Percentiles rank a stretch among this genome's conserved stretches.
These are phyloP conservation scores for Scalesia atractyloides DNA, from an alignment of 129 eudicot genomes.

Conservation along the genomic window DNA sequence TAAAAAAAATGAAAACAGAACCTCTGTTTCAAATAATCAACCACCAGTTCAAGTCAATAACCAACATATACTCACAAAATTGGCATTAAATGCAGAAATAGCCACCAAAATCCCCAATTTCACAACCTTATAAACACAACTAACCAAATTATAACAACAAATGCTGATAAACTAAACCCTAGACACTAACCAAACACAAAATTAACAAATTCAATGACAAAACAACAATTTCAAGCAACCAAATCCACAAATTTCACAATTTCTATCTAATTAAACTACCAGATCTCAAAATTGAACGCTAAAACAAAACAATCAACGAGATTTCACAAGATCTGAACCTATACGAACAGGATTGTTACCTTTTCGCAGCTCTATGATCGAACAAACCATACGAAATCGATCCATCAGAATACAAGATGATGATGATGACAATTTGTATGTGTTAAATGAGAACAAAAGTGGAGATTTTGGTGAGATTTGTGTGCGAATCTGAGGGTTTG, in stretches of 20 bases:
- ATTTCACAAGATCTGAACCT: slow-evolving; percentile 33
- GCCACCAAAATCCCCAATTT: slow-evolving; percentile 12
- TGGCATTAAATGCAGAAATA: slow-evolving; percentile 16
- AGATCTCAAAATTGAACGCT: slow-evolving; percentile 31
- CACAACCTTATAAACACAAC: not conserved
- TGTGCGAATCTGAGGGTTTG: too few relatives aligned
- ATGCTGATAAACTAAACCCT: slow-evolving; percentile 2
- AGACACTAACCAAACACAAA: not conserved
- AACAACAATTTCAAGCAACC: not conserved
- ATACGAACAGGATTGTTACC: slow-evolving; percentile 43
- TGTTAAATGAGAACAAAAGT: not conserved
- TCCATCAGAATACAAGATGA: slow-evolving; percentile 36
- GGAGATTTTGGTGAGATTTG: not conserved
- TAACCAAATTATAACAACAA: not conserved
- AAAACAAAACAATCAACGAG: not conserved
- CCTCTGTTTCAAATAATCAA: not conserved
- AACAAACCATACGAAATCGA: slow-evolving; percentile 52
- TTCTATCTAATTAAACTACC: not conserved
- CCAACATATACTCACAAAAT: not conserved
- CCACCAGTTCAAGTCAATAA: not conserved
- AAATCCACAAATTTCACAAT: slow-evolving; percentile 2
- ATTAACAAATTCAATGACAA: slow-evolving; percentile 10
- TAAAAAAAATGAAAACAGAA: too few relatives aligned
- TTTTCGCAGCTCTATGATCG: slow-evolving; percentile 57
- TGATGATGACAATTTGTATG: not conserved